Base-by-base conservation (phyloP, 352 stramenopile species). In the Globisporangium acanthophoron region DNA sequence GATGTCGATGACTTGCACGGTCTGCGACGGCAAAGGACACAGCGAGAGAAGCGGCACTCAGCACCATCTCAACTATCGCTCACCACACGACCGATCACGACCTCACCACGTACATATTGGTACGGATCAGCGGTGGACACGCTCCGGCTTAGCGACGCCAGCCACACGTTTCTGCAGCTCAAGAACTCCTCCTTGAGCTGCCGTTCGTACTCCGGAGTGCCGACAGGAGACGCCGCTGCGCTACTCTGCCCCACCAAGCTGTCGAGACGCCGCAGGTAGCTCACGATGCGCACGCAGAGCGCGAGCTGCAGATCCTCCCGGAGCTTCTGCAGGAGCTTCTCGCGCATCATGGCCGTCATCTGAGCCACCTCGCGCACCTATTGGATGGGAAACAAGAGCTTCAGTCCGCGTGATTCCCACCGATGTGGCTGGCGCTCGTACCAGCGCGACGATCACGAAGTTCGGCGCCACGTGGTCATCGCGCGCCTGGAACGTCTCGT, bases 151-250 rank as follows among this genome's bases (percentile, higher is more conserved):
- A 92, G 69, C 5, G 81, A 88, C 27, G 73, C 66, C 18, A 96
- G 64, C 82, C 83, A 95, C 27, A 80, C 71, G 58, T 86, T 90
- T 41, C 85, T 70, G 56, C 81, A 93, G 43, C 65, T 51, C 27
- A 96, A 63, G 56, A 96, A 96, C 62, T 95, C 82, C 24, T 92
- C 78, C 57, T 94, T 94, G 0, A 96, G 69, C 52, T 88, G 73
- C 33, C 74, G 71, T 55, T 96, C 85, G 62, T 94, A 90, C 55
- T 83, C 78, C 16, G 73, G 55, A 3, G 78, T 76, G 1, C 66
- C 69, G 12, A 86, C 52, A 8, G 59, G 35, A 33, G 40, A 15
- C 43, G 33, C 20, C 54, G 18, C 35, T 58, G 63, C 2, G 54
- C 54, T 49, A 21, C 35, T 61, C 52, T 59, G 66, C 0, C 54